These are phyloP conservation scores for Wickerhamiella vanderwaltii DNA, from an alignment of 805 yeast genomes.

Conservation along the genomic window DNA sequence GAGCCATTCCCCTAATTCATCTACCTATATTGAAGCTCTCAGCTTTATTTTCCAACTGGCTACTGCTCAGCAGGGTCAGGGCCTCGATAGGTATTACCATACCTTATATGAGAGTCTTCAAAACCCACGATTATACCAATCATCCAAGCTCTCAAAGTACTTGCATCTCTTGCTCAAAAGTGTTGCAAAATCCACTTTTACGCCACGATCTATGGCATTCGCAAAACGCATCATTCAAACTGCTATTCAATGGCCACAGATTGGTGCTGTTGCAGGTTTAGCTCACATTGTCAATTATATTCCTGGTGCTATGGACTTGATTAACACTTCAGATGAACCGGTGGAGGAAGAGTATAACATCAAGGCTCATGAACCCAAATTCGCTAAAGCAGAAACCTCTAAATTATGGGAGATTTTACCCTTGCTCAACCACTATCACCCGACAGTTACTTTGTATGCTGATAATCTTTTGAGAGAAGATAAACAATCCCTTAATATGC, in stretches of 20 bases:
- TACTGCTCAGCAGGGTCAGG: conserved; percentile 33
- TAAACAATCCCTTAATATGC: conserved; percentile 41
- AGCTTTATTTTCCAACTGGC: conserved; percentile 74
- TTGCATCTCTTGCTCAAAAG: conserved; percentile 77
- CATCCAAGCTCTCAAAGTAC: conserved; percentile 89
- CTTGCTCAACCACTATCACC: conserved; percentile 76
- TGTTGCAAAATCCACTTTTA: conserved; percentile 44
- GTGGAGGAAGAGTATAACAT: conserved; percentile 48
- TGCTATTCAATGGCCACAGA: conserved; percentile 71
- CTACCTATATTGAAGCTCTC: conserved; percentile 86
- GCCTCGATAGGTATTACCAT: conserved; percentile 53
- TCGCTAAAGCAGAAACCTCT: conserved; percentile 69
- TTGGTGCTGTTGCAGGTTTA: conserved; percentile 46
- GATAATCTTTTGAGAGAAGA: conserved; percentile 41
- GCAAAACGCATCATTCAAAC: conserved; percentile 82
- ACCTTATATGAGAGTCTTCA: conserved; percentile 81
- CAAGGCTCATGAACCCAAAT: conserved; percentile 83
- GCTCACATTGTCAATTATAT: conserved; percentile 27
- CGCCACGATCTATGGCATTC: conserved; percentile 67
- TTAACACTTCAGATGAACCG: conserved; percentile 33
- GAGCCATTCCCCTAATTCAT: conserved; percentile 88
- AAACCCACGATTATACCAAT: conserved; percentile 69
- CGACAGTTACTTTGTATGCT: conserved; percentile 78
- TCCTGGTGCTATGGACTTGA: conserved; percentile 65
- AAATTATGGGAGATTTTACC: conserved; percentile 78